These are phyloP conservation scores for Boletellus deceptivus DNA, from an alignment of 1,284 basidiomycete genomes.

Conservation along the genomic window DNA sequence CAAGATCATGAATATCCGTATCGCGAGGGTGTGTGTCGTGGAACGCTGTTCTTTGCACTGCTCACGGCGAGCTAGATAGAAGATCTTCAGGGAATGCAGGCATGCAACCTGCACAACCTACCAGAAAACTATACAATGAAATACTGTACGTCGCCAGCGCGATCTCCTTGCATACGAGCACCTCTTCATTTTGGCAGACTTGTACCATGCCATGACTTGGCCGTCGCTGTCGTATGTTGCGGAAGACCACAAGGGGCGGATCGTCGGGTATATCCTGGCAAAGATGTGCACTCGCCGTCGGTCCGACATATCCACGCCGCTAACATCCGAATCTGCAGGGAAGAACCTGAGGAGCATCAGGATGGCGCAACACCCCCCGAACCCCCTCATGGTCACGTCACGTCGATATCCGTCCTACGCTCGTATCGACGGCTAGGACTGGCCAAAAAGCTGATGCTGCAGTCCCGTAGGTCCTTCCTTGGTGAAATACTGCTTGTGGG, in stretches of 20 bases:
- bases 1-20: constrained; percentile 54
- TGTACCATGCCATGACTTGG: constrained; percentile 97
- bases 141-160: constrained; percentile 61
- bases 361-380: constrained; percentile 36
- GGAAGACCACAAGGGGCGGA: constrained; percentile 88
- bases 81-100: constrained; percentile 85
- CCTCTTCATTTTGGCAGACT: constrained; percentile 50
- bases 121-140: constrained; percentile 95
- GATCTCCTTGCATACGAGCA: constrained; percentile 19
- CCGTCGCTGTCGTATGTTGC: constrained; percentile 96
- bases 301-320: not conserved
- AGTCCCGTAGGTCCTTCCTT: constrained; percentile 67
- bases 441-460: constrained; percentile 91
- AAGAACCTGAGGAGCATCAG: constrained; percentile 30
- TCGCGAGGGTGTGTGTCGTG: constrained; percentile 45
- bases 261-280: constrained; percentile 96
- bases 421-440: constrained; percentile 87
- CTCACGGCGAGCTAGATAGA: constrained; percentile 40
- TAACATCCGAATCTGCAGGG: constrained; percentile 42
- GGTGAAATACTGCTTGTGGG: not conserved
- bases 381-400: constrained; percentile 86
- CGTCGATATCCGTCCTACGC: constrained; percentile 91
- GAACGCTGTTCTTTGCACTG: not conserved
- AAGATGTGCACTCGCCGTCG: constrained; percentile 72
- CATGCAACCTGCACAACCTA: constrained; percentile 90